Conservation (phyloP, 768 basidiomycete species). For the Podaxis mareebaensis region DNA sequence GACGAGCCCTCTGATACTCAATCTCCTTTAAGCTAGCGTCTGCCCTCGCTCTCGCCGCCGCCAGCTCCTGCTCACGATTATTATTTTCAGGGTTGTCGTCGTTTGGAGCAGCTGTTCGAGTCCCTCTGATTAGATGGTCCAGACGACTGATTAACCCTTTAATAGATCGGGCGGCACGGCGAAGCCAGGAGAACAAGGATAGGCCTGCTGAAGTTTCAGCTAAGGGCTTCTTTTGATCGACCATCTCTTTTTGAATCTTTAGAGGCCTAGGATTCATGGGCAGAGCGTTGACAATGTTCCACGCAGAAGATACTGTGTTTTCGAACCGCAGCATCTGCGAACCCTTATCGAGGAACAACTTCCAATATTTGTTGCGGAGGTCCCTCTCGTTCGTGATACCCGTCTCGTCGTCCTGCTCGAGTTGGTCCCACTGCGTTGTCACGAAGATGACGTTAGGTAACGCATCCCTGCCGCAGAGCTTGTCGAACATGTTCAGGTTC, state of each 20-base stretch:
- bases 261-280: conserved; percentile 1
- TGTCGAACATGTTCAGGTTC: conserved; percentile 12
- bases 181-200: conserved; percentile 10
- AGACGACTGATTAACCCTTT: neutral
- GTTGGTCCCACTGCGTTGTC: conserved; percentile 17
- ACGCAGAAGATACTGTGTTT: conserved; percentile 8
- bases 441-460: conserved; percentile 5
- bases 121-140: neutral
- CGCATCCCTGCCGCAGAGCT: conserved; percentile 12
- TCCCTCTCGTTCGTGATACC: neutral
- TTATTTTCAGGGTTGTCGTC: neutral
- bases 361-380: conserved; percentile 6
- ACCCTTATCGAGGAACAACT: neutral
- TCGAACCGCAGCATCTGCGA: conserved; percentile 10
- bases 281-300: conserved; percentile 16
- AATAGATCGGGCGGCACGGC: neutral
- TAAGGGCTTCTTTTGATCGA: conserved; percentile 16
- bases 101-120: too few relatives aligned
- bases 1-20: neutral
- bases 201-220: conserved; percentile 16
- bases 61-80: neutral
- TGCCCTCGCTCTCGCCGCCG: neutral
- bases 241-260: conserved; percentile 20
- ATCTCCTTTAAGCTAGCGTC: neutral
- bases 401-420: neutral